A percentile compares a stretch with the other conserved stretches of the same genome.
Evolutionary conservation across 1,284 basidiomycete genomes (phyloP).

Genomic region (Apiotrichum sp.): DNA sequence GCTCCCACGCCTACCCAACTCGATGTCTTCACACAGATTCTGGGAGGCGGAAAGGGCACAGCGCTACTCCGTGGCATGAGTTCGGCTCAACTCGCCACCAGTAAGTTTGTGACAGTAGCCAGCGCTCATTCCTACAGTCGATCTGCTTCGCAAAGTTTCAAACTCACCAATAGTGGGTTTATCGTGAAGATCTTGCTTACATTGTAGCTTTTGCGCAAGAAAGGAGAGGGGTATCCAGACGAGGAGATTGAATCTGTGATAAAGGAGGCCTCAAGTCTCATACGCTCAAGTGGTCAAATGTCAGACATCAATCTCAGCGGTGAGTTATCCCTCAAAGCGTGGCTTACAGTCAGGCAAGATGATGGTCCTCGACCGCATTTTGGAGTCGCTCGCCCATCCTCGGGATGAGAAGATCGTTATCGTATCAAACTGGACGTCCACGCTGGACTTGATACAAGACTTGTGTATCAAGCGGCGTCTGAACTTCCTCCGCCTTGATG

Average conservation of each 20-base stretch:
- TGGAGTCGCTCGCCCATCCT: slow-evolving; percentile 57
- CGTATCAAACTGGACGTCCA: slow-evolving; percentile 83
- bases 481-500: slow-evolving; percentile 80
- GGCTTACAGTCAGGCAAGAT: slow-evolving; percentile 60
- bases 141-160: slow-evolving; percentile 73
- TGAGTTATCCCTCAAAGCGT: background rate
- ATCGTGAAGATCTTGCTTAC: background rate
- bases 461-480: slow-evolving; percentile 73
- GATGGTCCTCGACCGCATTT: slow-evolving; percentile 64
- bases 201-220: slow-evolving; percentile 60
- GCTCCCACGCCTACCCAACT: slow-evolving; percentile 52
- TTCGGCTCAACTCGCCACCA: slow-evolving; percentile 73
- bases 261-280: slow-evolving; percentile 54
- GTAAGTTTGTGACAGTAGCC: slow-evolving; percentile 47
- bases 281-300: background rate
- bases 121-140: slow-evolving; percentile 25
- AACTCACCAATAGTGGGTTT: slow-evolving; percentile 69
- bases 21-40: slow-evolving; percentile 63
- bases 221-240: slow-evolving; percentile 44
- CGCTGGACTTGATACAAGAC: slow-evolving; percentile 83
- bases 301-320: slow-evolving; percentile 11
- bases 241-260: slow-evolving; percentile 59
- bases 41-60: slow-evolving; percentile 54
- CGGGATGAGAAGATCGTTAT: slow-evolving; percentile 91
- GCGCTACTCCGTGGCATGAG: slow-evolving; percentile 61